Base-by-base conservation (phyloP, 1,139 yeast genomes). In the Hansenula sp. region DNA sequence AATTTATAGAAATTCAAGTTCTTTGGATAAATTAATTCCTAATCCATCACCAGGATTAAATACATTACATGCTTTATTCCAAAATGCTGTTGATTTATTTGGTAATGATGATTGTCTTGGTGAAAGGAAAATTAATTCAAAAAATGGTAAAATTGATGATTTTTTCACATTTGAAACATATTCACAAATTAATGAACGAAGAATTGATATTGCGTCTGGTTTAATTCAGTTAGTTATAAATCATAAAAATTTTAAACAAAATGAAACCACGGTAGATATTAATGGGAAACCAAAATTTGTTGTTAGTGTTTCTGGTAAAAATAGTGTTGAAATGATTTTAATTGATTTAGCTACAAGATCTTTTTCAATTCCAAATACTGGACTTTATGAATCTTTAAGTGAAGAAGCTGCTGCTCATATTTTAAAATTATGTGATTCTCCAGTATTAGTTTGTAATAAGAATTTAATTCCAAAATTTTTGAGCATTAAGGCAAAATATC, bases 181-280 rank as follows among this genome's bases (percentile, higher is more conserved):
- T 47, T 41, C 47, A 3, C 51, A 61, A n/a, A 55, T 67, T 14
- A 52, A 59, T 32, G 36, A 45, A 22, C 59, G 72, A 42, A 64
- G 65, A 43, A 47, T 57, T 29, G 51, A 68, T 37, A 64, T 75
- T 39, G 79, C 77, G 1, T 62, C 78, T 4, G 80, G 79, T 1
- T 46, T 75, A 19, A 64, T 71, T 38, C 66, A 68, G 44, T 56
- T 68, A 12, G 65, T 73, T 40, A 71, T 39, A 29, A 51, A 52
- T 5, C 40, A 43, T 27, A 27, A n/a, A n/a, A 30, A 39, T 7
- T 47, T 38, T 19, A 30, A 20, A 20, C 37, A 28, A 20, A 24
- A 62, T 29, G 63, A 62, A 26, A 7, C 32, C 9, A 25, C 34
- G 6, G 31, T 42, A 4, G 39, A 29, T 20, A 8, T 12, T 9